Conservation (phyloP, 2,329 filamentous ascomycete species). For the Gaeumannomyces tritici region DNA sequence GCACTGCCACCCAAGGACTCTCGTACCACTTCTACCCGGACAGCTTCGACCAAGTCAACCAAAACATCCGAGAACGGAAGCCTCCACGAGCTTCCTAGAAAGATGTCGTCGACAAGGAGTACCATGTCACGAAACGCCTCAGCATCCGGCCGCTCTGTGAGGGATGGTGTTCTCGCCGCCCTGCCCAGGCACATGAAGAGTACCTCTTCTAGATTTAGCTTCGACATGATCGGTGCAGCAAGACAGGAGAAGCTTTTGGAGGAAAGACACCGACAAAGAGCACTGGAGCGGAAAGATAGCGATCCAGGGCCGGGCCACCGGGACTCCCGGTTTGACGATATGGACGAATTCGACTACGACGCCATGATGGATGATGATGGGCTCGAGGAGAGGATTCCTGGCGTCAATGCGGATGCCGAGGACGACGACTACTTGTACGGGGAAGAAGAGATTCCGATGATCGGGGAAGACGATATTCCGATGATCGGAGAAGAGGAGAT, state of each 20-base stretch:
- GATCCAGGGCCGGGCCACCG: conserved; percentile 24
- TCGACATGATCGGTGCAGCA: conserved; percentile 59
- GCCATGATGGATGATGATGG: conserved; percentile 57
- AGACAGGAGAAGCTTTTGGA: conserved; percentile 61
- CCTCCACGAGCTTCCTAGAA: conserved; percentile 13
- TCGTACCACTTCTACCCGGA: conserved; percentile 16
- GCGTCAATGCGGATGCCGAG: conserved; percentile 30
- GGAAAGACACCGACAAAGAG: conserved; percentile 60
- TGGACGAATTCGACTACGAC: conserved; percentile 55
- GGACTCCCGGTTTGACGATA: conserved; percentile 51
- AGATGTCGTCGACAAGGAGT: conserved; percentile 23
- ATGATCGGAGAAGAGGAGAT: conserved; percentile 6
- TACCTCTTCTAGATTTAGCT: conserved; percentile 71
- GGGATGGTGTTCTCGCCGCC: conserved; percentile 32
- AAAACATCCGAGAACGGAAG: conserved; percentile 16
- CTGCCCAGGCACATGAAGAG: conserved; percentile 61
- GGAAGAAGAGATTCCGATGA: conserved; percentile 11
- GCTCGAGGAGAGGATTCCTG: conserved; percentile 58
- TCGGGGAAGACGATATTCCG: conserved; percentile 4
- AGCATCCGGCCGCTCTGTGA: conserved; percentile 35
- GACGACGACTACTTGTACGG: conserved; percentile 34
- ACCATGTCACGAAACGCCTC: conserved; percentile 42
- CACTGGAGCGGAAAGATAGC: conserved; percentile 47
- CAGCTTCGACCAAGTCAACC: conserved; percentile 23
- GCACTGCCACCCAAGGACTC: conserved; percentile 20